These are phyloP conservation scores for Nakazawaea pomicola DNA, from an alignment of 805 yeast species.

Conservation along the genomic window DNA sequence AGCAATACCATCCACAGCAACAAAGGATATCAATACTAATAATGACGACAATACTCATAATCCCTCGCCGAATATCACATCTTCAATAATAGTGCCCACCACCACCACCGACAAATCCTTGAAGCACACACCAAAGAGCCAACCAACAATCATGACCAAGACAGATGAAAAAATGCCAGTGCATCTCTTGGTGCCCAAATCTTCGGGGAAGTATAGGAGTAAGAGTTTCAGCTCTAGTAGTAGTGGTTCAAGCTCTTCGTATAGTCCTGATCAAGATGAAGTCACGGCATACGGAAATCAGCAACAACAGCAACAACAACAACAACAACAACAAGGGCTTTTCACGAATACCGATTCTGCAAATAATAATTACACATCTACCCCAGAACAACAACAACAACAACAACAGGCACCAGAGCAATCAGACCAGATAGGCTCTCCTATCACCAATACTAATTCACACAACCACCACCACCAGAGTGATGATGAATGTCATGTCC, in stretches of 20 bases:
- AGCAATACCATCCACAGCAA: not conserved
- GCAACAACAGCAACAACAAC: not conserved
- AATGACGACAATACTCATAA: no score
- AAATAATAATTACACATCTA: not conserved
- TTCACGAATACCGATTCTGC: not conserved
- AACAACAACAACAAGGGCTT: not conserved
- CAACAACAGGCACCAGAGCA: not conserved
- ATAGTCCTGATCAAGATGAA: not conserved
- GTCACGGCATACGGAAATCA: not conserved
- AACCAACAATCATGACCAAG: not conserved
- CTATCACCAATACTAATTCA: not conserved
- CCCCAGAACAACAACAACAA: not conserved
- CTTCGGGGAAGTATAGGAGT: not conserved
- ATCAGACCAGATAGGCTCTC: no score
- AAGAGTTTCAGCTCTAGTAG: not conserved
- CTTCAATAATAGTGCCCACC: not conserved
- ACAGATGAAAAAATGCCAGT: not conserved
- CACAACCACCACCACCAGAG: not conserved
- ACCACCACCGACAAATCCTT: not conserved
- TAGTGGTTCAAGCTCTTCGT: slow-evolving; percentile 1
- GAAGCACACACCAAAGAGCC: not conserved
- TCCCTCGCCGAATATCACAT: not conserved
- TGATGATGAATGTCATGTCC: slow-evolving; percentile 4
- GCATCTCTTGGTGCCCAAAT: slow-evolving; percentile 6
- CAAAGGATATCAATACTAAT: slow-evolving; percentile 1